Base-by-base conservation (phyloP, 2,329 filamentous ascomycete genomes). In the Neopestalotiopsis sp. region DNA sequence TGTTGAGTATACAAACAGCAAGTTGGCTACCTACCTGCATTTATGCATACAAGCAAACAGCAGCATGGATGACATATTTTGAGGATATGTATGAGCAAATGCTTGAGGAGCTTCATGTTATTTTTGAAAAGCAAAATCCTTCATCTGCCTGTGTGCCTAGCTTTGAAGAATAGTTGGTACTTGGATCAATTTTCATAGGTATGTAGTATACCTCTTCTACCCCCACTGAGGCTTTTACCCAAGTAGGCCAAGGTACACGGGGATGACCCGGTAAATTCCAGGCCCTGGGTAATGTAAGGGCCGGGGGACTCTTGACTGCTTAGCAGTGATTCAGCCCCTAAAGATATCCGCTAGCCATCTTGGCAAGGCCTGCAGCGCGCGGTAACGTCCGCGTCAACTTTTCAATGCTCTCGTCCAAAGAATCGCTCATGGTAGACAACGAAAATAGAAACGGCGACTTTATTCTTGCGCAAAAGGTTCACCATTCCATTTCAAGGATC, bases 381-480 rank as follows among this genome's bases (percentile, higher is more conserved):
- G 59, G 59, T 32, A 62, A 34, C 28, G 59, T 62, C 57, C 59
- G 59, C 59, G 59, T 62, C 59, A 40, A 34, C 32, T 62, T 40
- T 17, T 30, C 30, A 38, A 30, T 13, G 30, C 28, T 17, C 14
- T n/a, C 17, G 13, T 13, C 49, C 17, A 56, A 56, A 56, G 32
- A 40, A 62, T 62, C 13, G 5, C 32, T 12, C 34, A 7, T 38
- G 10, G 34, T 38, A 34, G 32, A 34, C 59, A 34, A 30, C 17
- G 40, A 62, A 62, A 62, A 40, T 40, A 32, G 12, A 62, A 14
- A 24, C 24, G 30, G 30, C 30, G 10, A 59, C 34, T 5, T 59
- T 30, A 32, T 14, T 14, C 14, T 24, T 30, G 57, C 10, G 6
- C 45, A 52, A 10, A 38, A 38, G 34, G 34, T 38, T 10, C 34